A percentile compares a stretch with the other conserved stretches of the same genome.
Conservation (phyloP, 495 filamentous ascomycete genomes). For the Cenococcum geophilum region DNA sequence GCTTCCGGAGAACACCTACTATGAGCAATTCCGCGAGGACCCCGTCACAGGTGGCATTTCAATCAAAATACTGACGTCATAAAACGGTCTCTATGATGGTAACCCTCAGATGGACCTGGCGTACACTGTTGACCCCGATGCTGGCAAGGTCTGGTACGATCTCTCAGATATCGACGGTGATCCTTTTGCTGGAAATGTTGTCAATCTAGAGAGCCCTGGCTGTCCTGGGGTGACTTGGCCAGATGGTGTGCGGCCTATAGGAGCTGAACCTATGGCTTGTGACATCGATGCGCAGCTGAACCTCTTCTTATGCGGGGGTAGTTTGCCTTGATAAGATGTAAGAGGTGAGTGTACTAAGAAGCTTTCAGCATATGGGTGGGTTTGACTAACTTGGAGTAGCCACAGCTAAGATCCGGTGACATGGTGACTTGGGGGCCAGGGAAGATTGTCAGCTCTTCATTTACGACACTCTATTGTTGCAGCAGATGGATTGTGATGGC, state of each 20-base stretch:
- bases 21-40: background rate
- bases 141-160: constrained; percentile 9
- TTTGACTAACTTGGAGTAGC: too few species aligned
- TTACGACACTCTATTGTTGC: too few species aligned
- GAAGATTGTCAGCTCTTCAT: too few species aligned
- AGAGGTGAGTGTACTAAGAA: too few species aligned
- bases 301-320: background rate
- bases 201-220: background rate
- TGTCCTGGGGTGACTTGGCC: background rate
- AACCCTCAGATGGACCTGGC: background rate
- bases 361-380: too few species aligned
- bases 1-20: background rate
- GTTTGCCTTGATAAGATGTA: too few species aligned
- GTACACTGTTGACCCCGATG: background rate
- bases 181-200: background rate
- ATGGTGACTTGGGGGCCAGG: too few species aligned
- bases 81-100: constrained; percentile 1
- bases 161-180: constrained; percentile 4
- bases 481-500: too few species aligned
- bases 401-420: too few species aligned
- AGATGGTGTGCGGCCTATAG: background rate
- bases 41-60: constrained; percentile 1
- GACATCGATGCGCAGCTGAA: background rate
- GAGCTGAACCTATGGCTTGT: background rate
- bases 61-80: background rate